Evolutionary conservation across 164 flowering plant species (phyloP), one percentile per base, ranked within the genome.

Genomic region (Saururus chinensis): DNA sequence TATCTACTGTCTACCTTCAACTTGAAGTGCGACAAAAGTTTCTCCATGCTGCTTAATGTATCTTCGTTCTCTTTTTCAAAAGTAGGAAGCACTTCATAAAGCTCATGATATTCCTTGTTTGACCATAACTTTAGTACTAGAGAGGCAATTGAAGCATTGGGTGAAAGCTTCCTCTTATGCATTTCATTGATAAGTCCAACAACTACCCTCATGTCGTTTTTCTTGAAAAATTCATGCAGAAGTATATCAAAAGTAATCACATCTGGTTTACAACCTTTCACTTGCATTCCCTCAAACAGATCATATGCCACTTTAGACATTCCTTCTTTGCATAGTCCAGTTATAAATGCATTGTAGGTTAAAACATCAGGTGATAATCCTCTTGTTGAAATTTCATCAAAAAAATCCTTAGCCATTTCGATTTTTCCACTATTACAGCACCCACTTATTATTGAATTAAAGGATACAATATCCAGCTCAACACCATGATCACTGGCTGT

Each of bases 161-260:
- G 98, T 65, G 87, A 88, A 62, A 92, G 79, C 40, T 92, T 96
- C 75, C 83, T 84, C 61, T 73, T 84, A 5, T 88, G 91, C 96
- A 92, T 89, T 60, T 84, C 84, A 48, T 74, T 57, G 35, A 92
- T 82, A 61, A 82, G 75, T 70, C 75, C 65, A 40, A 92, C 62
- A 61, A 82, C 89, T 1, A 74, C 90, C 71, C 82, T 82, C 82
- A 82, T 79, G 67, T 92, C 84, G 35, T 96, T 95, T 78, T 89
- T 92, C 71, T 75, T 87, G 51, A 76, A 76, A 75, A 89, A 87
- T 61, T 81, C 72, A 67, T 89, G 84, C 17, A 89, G 80, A 56
- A 89, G 87, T 23, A 71, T 80, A 72, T 86, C 89, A 4, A 84
- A 85, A 57, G 78, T 71, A 67, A 84, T 92, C 56, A 84, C 90